These are phyloP conservation scores for Paecilomyces formosus DNA, from an alignment of 2,329 filamentous ascomycete genomes.

Conservation along the genomic window DNA sequence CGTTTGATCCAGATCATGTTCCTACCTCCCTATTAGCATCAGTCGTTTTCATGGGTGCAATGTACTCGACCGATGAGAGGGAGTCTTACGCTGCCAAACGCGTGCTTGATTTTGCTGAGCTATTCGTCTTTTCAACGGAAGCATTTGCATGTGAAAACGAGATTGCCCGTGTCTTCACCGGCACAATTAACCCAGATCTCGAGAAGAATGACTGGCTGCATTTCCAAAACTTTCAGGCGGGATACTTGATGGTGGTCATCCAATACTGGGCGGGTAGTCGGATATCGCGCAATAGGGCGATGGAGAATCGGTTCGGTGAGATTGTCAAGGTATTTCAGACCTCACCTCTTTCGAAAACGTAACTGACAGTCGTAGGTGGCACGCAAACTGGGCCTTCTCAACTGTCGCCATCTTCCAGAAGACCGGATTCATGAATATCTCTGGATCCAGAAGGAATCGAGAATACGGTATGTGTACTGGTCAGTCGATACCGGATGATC, in stretches of 20 bases:
- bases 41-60: constrained; percentile 37
- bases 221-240: constrained; percentile 37
- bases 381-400: constrained; percentile 31
- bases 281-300: constrained; percentile 30
- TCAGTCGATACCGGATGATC: background rate
- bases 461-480: constrained; percentile 30
- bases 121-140: constrained; percentile 37
- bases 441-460: constrained; percentile 39
- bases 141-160: constrained; percentile 35
- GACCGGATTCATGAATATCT: constrained; percentile 30
- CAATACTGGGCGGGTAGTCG: constrained; percentile 40
- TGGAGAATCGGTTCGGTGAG: constrained; percentile 37
- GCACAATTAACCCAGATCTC: constrained; percentile 11
- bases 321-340: constrained; percentile 30
- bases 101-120: constrained; percentile 36
- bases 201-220: constrained; percentile 23
- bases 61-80: constrained; percentile 35
- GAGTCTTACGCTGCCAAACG: constrained; percentile 32
- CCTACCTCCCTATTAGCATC: constrained; percentile 32
- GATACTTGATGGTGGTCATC: constrained; percentile 31
- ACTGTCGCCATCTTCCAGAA: constrained; percentile 28
- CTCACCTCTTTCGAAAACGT: background rate
- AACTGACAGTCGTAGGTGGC: constrained; percentile 20
- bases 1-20: constrained; percentile 32
- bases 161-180: constrained; percentile 26